Base-by-base conservation (phyloP, 768 basidiomycete species). In the Lactarius vividus region DNA sequence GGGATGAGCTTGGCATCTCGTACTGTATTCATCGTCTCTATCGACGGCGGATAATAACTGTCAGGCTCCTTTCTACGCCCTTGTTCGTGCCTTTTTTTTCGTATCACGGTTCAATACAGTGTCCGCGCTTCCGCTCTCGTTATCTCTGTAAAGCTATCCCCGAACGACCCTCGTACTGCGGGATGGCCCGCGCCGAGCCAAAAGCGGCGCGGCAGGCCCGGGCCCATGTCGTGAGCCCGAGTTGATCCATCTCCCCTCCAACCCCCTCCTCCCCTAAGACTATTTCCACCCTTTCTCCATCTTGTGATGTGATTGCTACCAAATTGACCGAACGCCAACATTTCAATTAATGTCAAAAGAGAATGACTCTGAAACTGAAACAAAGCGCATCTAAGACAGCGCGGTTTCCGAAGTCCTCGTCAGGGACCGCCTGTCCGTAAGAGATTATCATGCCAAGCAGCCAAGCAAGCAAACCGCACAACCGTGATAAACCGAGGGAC, bases 351-450 rank as follows among this genome's bases (percentile, higher is more conserved):
- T 7, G 49, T n/a, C 49, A 52, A 52, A 52, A 26, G 11, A 52
- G 11, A 52, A 52, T 28, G 49, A 15, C 23, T 28, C 26, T 23
- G 49, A 49, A 52, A 52, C 49, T 7, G 49, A 26, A 52, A 52
- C 49, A 26, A 23, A 15, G 49, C 13, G 23, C 49, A 28, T 26
- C 23, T 7, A 13, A 49, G 46, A 49, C n/a, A 49, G 46, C 23
- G 46, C 49, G 49, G 49, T 52, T n/a, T n/a, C 49, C 49, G 49
- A 52, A 52, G 49, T 52, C 49, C 49, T 52, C 49, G 49, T 52
- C 49, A 52, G 49, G 49, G 49, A 28, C 49, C 49, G 16, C 13
- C 11, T 52, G 13, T 52, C 49, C 23, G 49, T 26, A 52, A 16
- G 6, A 2, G 46, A 46, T 20, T 46, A 46, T 26, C 49, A 6